phyloP scores from a whole-genome alignment of 2,329 filamentous ascomycete genomes.

The Cercospora canescens region DNA sequence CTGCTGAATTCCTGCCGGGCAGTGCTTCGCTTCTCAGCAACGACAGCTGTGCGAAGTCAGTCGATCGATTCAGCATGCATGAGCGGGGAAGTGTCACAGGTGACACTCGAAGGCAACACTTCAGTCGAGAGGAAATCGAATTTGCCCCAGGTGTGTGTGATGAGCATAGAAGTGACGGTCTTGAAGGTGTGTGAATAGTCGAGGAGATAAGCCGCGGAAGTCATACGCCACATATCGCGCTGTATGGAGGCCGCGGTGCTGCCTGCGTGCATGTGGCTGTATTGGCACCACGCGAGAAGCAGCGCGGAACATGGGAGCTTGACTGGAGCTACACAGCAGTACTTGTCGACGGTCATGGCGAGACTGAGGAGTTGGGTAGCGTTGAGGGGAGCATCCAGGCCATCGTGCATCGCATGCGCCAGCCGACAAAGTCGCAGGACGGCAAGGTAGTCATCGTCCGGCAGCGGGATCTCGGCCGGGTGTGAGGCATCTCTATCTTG shows the following conservation, averaged over 20 bases:
- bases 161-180: not conserved
- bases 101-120: not conserved
- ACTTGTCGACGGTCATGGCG: not conserved
- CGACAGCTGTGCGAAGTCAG: not conserved
- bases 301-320: not conserved
- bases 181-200: not conserved
- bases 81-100: too few relatives aligned
- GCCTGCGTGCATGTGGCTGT: not conserved
- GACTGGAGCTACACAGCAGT: not conserved
- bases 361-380: not conserved
- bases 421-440: slow-evolving; percentile 12
- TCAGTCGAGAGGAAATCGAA: not conserved
- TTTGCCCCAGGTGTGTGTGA: not conserved
- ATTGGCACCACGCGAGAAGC: not conserved
- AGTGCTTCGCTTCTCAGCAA: not conserved
- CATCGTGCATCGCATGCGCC: not conserved
- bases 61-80: too few relatives aligned
- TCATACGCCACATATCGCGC: not conserved
- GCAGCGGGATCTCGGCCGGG: slow-evolving; percentile 10
- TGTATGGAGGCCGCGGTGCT: not conserved
- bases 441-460: slow-evolving; percentile 6
- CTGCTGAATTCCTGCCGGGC: not conserved
- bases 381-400: not conserved
- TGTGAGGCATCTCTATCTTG: not conserved
- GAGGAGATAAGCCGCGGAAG: not conserved